Conservation (phyloP, 2,329 filamentous ascomycete species). For the Purpureocillium lavendulum region DNA sequence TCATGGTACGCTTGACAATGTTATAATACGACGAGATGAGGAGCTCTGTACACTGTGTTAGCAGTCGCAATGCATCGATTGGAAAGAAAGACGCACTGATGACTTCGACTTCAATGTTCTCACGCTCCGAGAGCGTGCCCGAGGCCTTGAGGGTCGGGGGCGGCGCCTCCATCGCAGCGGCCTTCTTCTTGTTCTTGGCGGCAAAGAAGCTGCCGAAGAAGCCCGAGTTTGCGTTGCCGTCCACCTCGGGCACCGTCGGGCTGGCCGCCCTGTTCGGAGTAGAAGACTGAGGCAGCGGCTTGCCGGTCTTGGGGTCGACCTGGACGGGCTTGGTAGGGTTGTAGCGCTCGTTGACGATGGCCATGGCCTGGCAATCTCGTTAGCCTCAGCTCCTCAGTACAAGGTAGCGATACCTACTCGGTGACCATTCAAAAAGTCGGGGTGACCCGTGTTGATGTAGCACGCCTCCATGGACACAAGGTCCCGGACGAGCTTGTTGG, state of each 20-base stretch:
- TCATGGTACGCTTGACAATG: constrained; percentile 97
- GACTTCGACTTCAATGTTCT: constrained; percentile 93
- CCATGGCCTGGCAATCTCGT: constrained; percentile 62
- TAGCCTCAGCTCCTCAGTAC: constrained; percentile 5
- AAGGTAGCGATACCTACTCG: constrained; percentile 43
- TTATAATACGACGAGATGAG: constrained; percentile 96
- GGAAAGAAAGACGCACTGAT: constrained; percentile 67
- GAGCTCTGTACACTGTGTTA: constrained; percentile 52
- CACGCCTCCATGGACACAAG: constrained; percentile 92
- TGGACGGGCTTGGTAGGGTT: constrained; percentile 76
- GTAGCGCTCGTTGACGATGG: constrained; percentile 91
- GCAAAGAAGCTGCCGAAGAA: constrained; percentile 99
- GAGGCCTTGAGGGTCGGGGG: constrained; percentile 90
- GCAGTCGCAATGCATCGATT: constrained; percentile 1
- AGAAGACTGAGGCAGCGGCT: constrained; percentile 64
- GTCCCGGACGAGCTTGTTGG: constrained; percentile 92
- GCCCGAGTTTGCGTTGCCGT: constrained; percentile 53
- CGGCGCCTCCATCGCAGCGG: constrained; percentile 97
- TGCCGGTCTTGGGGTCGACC: constrained; percentile 97
- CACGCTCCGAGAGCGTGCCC: constrained; percentile 86
- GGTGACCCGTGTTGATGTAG: constrained; percentile 98
- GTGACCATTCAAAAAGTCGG: constrained; percentile 94
- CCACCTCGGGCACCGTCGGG: constrained; percentile 54
- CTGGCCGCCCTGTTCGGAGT: constrained; percentile 67
- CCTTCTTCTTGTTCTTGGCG: constrained; percentile 99